Conservation (phyloP, 2,329 filamentous ascomycete species). For the Colletotrichum filicis region DNA sequence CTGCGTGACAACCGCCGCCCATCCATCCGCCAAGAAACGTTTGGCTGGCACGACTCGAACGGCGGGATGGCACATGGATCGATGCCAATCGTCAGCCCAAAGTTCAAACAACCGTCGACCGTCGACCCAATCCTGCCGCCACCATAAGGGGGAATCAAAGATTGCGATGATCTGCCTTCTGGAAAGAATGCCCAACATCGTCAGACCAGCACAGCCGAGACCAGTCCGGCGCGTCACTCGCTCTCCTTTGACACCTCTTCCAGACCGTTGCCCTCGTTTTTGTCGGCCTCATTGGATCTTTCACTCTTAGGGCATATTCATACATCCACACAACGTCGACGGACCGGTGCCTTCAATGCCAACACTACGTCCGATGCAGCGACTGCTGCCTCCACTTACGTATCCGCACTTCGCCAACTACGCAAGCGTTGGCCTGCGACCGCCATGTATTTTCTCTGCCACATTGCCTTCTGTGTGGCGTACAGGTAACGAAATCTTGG, state of each 20-base stretch:
- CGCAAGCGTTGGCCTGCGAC: constrained; percentile 20
- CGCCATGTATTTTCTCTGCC: constrained; percentile 20
- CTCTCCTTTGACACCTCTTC: constrained; percentile 25
- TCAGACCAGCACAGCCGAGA: constrained; percentile 30
- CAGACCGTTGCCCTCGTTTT: not conserved
- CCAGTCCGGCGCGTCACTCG: constrained; percentile 26
- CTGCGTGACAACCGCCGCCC: constrained; percentile 5
- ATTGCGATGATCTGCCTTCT: constrained; percentile 23
- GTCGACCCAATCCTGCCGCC: constrained; percentile 18
- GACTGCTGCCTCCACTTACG: not conserved
- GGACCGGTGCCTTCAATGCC: not conserved
- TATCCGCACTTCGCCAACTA: not conserved
- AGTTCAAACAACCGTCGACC: not conserved
- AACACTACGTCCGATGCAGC: constrained; percentile 1
- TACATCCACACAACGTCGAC: not conserved
- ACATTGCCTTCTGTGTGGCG: not conserved
- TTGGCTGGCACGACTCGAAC: constrained; percentile 13
- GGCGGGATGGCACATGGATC: constrained; percentile 5
- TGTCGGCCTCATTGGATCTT: constrained; percentile 3
- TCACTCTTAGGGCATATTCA: not conserved
- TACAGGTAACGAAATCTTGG: constrained; percentile 3
- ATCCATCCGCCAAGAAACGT: constrained; percentile 13
- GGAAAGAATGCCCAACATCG: constrained; percentile 19
- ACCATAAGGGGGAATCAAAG: not conserved
- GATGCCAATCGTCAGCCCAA: constrained; percentile 13